Evolutionary conservation across 768 basidiomycete species (phyloP).

Genomic region (Mycena vitilis): DNA sequence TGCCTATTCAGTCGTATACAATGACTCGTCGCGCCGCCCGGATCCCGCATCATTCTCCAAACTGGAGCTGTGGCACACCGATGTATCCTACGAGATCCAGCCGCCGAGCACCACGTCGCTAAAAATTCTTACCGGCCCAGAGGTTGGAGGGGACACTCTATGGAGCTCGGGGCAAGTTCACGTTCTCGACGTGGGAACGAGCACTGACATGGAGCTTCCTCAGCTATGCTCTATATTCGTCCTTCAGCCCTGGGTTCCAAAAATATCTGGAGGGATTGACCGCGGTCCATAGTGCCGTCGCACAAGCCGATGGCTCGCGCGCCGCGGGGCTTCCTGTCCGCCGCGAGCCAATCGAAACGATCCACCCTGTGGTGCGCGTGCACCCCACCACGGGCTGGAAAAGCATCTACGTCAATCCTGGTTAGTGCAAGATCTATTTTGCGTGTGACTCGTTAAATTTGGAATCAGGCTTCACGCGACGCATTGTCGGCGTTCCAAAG

Average conservation of each 20-base stretch:
- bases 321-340: constrained; percentile 78
- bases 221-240: constrained; percentile 88
- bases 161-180: constrained; percentile 79
- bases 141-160: constrained; percentile 81
- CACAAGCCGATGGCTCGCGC: constrained; percentile 80
- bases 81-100: constrained; percentile 85
- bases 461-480: constrained; percentile 76
- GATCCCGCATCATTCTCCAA: constrained; percentile 76
- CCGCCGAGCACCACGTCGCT: constrained; percentile 86
- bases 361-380: constrained; percentile 87
- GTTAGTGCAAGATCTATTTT: constrained; percentile 44
- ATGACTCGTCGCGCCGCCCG: constrained; percentile 70
- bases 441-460: neutral
- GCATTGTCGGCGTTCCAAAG: constrained; percentile 83
- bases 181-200: neutral
- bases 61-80: constrained; percentile 85
- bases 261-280: constrained; percentile 78
- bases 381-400: constrained; percentile 90
- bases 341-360: constrained; percentile 72
- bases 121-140: constrained; percentile 76
- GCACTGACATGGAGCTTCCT: constrained; percentile 1
- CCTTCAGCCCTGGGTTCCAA: constrained; percentile 79
- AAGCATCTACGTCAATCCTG: constrained; percentile 84
- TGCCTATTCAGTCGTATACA: constrained; percentile 70
- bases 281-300: constrained; percentile 82